Evolutionary conservation across 148 eudicot species (phyloP).

Genomic region (Salicornia ramosissima): DNA sequence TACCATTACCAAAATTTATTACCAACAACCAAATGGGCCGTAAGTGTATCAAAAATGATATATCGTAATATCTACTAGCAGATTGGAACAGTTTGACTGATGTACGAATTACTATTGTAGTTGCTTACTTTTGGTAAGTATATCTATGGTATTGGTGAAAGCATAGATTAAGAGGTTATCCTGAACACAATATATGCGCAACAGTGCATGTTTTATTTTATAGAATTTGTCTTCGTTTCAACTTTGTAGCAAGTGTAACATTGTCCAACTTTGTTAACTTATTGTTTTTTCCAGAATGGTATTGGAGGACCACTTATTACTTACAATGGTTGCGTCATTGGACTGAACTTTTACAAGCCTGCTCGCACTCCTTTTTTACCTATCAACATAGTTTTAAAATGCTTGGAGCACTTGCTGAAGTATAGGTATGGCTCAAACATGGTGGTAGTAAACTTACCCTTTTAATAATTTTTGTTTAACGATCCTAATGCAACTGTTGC

Average conservation of each 20-base stretch:
- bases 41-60: no score
- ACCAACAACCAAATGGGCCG: no score
- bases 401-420: constrained; percentile 17
- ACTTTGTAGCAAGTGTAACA: no score
- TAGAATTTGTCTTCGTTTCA: not conserved
- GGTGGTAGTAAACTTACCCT: not conserved
- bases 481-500: not conserved
- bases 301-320: constrained; percentile 22
- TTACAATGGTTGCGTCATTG: constrained; percentile 16
- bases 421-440: not conserved
- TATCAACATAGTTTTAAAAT: constrained; percentile 17
- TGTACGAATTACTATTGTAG: not conserved
- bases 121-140: not conserved
- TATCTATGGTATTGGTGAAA: not conserved
- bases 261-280: not conserved
- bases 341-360: constrained; percentile 13
- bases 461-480: not conserved
- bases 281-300: constrained; percentile 14
- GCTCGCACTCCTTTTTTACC: constrained; percentile 16
- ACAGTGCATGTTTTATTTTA: not conserved
- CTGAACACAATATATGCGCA: not conserved
- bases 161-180: not conserved
- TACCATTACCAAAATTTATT: no score
- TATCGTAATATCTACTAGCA: no score
- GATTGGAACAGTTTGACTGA: not conserved